Evolutionary conservation across 257 asterid genomes (phyloP).

Genomic region (Mentha longifolia): DNA sequence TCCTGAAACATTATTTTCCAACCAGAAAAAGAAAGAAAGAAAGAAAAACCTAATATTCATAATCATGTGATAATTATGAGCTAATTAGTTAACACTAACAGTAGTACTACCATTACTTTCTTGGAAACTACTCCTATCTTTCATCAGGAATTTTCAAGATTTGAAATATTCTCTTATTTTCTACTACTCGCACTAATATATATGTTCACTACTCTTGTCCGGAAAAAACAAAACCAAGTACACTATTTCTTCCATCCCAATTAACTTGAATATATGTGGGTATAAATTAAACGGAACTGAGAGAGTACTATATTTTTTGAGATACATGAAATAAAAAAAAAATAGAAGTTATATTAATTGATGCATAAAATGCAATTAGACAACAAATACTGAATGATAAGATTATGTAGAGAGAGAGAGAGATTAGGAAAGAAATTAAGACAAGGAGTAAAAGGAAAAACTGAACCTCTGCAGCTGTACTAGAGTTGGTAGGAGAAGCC

Average conservation of each 20-base stretch:
- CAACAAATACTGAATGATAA: too few relatives aligned
- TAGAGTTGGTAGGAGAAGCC: constrained; percentile 75
- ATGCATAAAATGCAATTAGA: too few relatives aligned
- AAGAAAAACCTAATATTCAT: constrained; percentile 2
- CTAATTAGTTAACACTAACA: constrained; percentile 1
- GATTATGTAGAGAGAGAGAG: neutral
- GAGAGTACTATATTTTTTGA: too few relatives aligned
- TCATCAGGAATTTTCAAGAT: neutral
- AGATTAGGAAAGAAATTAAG: constrained; percentile 16
- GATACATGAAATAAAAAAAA: too few relatives aligned
- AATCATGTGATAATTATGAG: constrained; percentile 44
- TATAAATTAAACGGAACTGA: too few relatives aligned
- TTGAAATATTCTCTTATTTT: too few relatives aligned
- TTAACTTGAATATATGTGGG: too few relatives aligned
- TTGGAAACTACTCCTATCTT: neutral
- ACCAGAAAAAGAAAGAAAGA: neutral
- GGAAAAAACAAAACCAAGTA: too few relatives aligned
- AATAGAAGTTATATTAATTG: too few relatives aligned
- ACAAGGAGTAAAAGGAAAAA: constrained; percentile 11
- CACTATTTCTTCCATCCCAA: too few relatives aligned
- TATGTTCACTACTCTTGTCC: too few relatives aligned
- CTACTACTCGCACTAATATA: neutral
- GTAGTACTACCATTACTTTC: too few relatives aligned
- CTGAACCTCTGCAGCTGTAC: constrained; percentile 63
- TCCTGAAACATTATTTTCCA: constrained; percentile 24